phyloP scores from a whole-genome alignment of 805 yeast genomes.

The Wickerhamiella azymoides region DNA sequence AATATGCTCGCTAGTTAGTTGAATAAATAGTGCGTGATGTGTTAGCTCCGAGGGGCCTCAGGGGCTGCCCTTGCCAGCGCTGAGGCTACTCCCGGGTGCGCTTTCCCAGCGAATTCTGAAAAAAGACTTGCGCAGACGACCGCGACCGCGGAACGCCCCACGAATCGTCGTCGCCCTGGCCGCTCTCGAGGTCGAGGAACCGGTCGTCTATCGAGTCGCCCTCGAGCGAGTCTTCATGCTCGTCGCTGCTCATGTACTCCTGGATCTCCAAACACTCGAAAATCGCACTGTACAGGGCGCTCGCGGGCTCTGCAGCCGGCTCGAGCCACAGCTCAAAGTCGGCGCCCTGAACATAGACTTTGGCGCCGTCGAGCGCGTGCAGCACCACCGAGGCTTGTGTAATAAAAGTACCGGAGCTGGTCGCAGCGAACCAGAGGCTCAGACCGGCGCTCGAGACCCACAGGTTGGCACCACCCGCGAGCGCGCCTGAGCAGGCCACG shows the following conservation, averaged over 20 bases:
- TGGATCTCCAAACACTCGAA: conserved; percentile 6
- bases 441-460: conserved; percentile 21
- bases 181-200: conserved; percentile 7
- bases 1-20: not conserved
- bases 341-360: conserved; percentile 17
- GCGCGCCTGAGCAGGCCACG: conserved; percentile 7
- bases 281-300: conserved; percentile 1
- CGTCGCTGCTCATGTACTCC: not conserved
- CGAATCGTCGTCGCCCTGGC: conserved; percentile 13
- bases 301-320: not conserved
- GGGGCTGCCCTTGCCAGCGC: too few relatives aligned
- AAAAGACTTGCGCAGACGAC: not conserved
- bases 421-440: conserved; percentile 17
- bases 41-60: too few relatives aligned
- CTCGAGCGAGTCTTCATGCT: not conserved
- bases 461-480: conserved; percentile 9
- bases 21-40: not conserved
- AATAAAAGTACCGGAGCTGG: conserved; percentile 14
- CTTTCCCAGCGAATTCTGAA: not conserved
- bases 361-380: conserved; percentile 19
- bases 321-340: conserved; percentile 4
- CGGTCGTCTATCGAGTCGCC: conserved; percentile 1
- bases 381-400: conserved; percentile 18
- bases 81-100: not conserved
- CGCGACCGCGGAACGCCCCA: not conserved